A percentile compares a stretch with the other conserved stretches of the same genome.
Conservation (phyloP, 2,329 filamentous ascomycete genomes). For the Zymoseptoria crescenta region DNA sequence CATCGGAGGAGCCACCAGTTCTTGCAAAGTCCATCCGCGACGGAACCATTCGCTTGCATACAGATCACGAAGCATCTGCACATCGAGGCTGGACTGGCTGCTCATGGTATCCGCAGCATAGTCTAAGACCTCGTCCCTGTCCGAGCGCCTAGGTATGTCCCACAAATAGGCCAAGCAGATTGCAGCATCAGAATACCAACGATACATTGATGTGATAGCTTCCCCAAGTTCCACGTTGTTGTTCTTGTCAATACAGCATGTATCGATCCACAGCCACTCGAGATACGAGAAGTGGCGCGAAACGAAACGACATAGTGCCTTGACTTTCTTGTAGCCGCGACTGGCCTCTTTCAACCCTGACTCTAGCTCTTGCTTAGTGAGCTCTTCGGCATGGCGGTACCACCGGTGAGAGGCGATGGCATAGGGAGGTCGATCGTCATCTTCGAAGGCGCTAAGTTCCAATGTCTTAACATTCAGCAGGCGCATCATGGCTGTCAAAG, state of each 20-base stretch:
- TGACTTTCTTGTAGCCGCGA: conserved; percentile 9
- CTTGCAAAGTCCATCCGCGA: conserved; percentile 20
- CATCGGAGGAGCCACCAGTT: conserved; percentile 15
- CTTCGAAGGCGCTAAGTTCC: conserved; percentile 10
- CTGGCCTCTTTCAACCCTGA: neutral
- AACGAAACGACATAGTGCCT: conserved; percentile 4
- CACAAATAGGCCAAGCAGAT: conserved; percentile 13
- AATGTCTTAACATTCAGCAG: conserved; percentile 13
- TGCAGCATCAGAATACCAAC: conserved; percentile 11
- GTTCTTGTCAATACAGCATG: conserved; percentile 17
- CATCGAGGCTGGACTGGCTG: neutral
- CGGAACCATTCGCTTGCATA: conserved; percentile 16
- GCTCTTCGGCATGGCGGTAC: conserved; percentile 2
- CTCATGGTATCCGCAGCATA: neutral
- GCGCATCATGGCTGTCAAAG: conserved; percentile 3
- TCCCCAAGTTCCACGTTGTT: conserved; percentile 14
- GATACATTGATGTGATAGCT: conserved; percentile 19
- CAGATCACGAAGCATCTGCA: conserved; percentile 6
- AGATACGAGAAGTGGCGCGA: conserved; percentile 16
- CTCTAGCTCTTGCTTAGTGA: conserved; percentile 2
- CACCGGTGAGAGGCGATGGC: conserved; percentile 17
- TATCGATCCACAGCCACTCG: conserved; percentile 15
- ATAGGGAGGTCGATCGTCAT: conserved; percentile 9
- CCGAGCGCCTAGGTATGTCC: neutral
- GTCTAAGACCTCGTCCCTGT: neutral